Evolutionary conservation across 2,329 filamentous ascomycete species (phyloP).

Genomic region (Tolypocladium pustulatum): DNA sequence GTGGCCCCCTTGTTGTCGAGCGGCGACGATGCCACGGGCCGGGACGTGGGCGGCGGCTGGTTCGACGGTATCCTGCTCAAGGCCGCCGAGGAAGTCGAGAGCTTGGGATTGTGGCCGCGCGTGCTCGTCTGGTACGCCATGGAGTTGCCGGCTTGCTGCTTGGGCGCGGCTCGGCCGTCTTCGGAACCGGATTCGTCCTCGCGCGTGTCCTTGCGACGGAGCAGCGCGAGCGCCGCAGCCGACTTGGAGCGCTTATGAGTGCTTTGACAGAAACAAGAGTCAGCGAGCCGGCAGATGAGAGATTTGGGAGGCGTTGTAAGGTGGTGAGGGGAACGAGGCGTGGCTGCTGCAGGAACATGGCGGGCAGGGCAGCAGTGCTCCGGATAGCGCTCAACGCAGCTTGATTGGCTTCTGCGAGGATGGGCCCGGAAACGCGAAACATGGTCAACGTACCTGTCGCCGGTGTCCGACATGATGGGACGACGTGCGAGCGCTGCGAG

Average conservation of each 20-base stretch:
- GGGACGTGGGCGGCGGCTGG: constrained; percentile 11
- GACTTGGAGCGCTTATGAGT: constrained; percentile 45
- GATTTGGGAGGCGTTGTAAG: background rate
- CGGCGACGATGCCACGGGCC: constrained; percentile 21
- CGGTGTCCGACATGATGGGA: constrained; percentile 19
- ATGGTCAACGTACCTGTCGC: constrained; percentile 15
- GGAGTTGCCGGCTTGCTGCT: constrained; percentile 18
- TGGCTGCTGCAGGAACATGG: background rate
- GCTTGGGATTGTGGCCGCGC: constrained; percentile 34
- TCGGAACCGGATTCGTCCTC: constrained; percentile 44
- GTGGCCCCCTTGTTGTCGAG: constrained; percentile 33
- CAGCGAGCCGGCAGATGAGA: background rate
- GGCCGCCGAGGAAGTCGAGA: constrained; percentile 31
- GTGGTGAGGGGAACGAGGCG: background rate
- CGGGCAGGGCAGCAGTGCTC: background rate
- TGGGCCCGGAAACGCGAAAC: background rate
- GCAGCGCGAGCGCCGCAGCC: constrained; percentile 38
- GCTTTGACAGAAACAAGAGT: constrained; percentile 1
- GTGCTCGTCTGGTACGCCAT: constrained; percentile 24
- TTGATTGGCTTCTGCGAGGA: background rate
- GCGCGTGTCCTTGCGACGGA: constrained; percentile 40
- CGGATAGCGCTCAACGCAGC: background rate
- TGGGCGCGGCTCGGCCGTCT: constrained; percentile 29
- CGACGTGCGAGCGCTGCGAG: background rate
- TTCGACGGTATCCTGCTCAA: constrained; percentile 31